These are phyloP conservation scores for Penicillium olsonii DNA, from an alignment of 2,329 filamentous ascomycete species.

Conservation along the genomic window DNA sequence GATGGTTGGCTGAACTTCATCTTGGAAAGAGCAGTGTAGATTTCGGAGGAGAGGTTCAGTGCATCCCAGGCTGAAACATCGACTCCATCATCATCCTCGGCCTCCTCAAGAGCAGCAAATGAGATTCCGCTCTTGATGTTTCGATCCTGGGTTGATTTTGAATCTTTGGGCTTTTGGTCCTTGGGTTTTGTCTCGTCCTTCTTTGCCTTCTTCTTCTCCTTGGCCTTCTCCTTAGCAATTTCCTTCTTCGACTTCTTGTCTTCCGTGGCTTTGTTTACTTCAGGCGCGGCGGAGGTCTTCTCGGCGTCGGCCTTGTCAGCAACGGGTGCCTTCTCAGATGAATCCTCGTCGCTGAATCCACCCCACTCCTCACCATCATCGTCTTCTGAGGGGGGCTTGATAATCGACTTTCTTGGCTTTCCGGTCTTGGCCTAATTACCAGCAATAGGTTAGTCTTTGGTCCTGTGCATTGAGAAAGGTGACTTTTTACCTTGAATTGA, in stretches of 20 bases:
- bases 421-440: constrained; percentile 36
- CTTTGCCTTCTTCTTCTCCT: constrained; percentile 22
- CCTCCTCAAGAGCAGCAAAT: constrained; percentile 41
- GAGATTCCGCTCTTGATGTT: constrained; percentile 36
- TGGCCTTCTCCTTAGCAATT: constrained; percentile 16
- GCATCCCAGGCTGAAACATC: constrained; percentile 74
- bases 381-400: constrained; percentile 25
- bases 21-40: constrained; percentile 73
- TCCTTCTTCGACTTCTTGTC: constrained; percentile 25
- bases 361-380: constrained; percentile 61
- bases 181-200: constrained; percentile 28
- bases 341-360: constrained; percentile 62
- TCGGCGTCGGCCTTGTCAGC: constrained; percentile 7
- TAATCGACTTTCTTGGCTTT: constrained; percentile 35
- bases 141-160: constrained; percentile 35
- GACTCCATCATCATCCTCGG: constrained; percentile 62
- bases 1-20: constrained; percentile 82
- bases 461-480: constrained; percentile 1
- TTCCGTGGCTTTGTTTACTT: constrained; percentile 16
- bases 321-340: constrained; percentile 19
- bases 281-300: neutral
- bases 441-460: neutral
- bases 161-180: constrained; percentile 24
- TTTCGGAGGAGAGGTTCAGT: constrained; percentile 70
- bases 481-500: constrained; percentile 42